phyloP scores from a whole-genome alignment of 176 grass and related monocot genomes.

The Aegilops speltoides region DNA sequence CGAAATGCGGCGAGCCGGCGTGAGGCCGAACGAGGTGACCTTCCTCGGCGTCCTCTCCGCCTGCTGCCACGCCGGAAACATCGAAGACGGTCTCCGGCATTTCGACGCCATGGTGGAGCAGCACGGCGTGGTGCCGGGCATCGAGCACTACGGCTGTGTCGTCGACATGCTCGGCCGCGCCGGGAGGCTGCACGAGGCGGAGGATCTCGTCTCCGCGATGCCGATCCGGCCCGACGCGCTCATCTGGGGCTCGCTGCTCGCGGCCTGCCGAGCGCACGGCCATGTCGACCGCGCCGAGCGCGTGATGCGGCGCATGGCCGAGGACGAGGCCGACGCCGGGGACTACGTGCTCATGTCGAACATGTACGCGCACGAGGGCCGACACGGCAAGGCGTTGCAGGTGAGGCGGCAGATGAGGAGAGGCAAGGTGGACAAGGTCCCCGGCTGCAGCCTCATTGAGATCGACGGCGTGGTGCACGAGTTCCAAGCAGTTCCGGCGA shows the following conservation, averaged over 20 bases:
- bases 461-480: slow-evolving; percentile 76
- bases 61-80: slow-evolving; percentile 62
- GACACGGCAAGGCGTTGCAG: neutral
- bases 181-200: slow-evolving; percentile 45
- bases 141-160: slow-evolving; percentile 85
- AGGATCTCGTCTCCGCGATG: slow-evolving; percentile 53
- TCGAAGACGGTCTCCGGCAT: slow-evolving; percentile 47
- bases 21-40: slow-evolving; percentile 59
- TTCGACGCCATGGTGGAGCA: slow-evolving; percentile 22
- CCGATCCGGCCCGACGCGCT: slow-evolving; percentile 48
- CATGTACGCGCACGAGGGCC: slow-evolving; percentile 46
- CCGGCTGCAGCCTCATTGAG: slow-evolving; percentile 70
- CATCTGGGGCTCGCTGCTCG: slow-evolving; percentile 69
- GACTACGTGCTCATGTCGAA: slow-evolving; percentile 72
- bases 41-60: slow-evolving; percentile 58
- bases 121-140: slow-evolving; percentile 30
- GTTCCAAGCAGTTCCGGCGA: slow-evolving; percentile 45
- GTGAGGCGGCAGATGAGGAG: slow-evolving; percentile 64
- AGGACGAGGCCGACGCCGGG: slow-evolving; percentile 27
- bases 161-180: slow-evolving; percentile 74
- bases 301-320: slow-evolving; percentile 16
- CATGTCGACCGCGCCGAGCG: slow-evolving; percentile 53
- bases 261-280: slow-evolving; percentile 45
- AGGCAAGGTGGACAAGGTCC: slow-evolving; percentile 47
- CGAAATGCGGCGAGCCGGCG: slow-evolving; percentile 40